Evolutionary conservation across 192 early-diverging fungal species (phyloP), one percentile per base, ranked within the genome.

Genomic region (Dispira simplex): DNA sequence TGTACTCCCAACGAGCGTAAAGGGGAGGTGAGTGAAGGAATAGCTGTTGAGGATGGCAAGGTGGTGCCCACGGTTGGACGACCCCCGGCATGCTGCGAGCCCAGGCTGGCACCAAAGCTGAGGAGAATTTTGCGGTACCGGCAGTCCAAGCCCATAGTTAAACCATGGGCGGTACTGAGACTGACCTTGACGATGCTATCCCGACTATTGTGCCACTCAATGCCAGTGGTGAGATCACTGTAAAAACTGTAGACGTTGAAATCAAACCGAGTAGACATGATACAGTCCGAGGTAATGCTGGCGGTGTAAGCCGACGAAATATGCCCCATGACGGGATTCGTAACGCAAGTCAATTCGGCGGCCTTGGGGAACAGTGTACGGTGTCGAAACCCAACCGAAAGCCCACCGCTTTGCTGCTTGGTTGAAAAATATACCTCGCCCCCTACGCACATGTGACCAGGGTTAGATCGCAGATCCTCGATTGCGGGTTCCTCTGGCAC

Each of bases 311-410:
- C 81, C 27, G 87, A 73, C 46, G 88, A 84, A 67, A 92, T 70
- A 66, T 95, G 91, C 43, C 96, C 96, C 85, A 98, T 92, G 67
- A 95, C 86, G 14, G 93, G 94, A 63, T 92, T 97, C 44, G 87
- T 65, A 11, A 87, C 79, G 60, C 91, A 84, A 3, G 91, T 90
- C 20, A 88, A 67, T 62, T 73, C 69, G 0, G 64, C 65, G 23
- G 68, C 59, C 53, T 73, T 63, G 46, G 69, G 66, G 62, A 67
- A 77, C 28, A 81, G 77, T 45, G 86, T 78, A 59, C 83, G 83
- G 66, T 91, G 85, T 32, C 83, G 76, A 20, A 83, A 62, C 12
- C 86, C 87, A n/a, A 83, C 77, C 46, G 89, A 89, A 11, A 73
- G 53, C 43, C 95, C 95, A 52, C 92, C 95, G 69, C 89, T 94